Conservation (phyloP, 768 basidiomycete genomes). For the Phaeotremella skinneri region DNA sequence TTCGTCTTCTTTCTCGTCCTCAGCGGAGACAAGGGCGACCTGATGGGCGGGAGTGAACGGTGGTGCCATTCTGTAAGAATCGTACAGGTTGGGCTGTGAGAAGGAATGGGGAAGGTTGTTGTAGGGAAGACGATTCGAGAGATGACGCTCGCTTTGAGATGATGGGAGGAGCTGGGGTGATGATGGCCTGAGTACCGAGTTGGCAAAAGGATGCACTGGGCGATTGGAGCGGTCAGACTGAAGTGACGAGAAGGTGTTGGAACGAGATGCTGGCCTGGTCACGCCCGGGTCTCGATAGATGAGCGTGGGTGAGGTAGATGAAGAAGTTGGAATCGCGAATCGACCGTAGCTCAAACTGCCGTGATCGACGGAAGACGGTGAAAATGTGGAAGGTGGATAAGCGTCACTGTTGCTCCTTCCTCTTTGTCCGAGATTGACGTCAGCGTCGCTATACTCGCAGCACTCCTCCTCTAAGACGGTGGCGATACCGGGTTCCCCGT, state of each 20-base stretch:
- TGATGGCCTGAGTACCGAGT: conserved; percentile 29
- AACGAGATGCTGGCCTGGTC: conserved; percentile 7
- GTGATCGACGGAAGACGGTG: background rate
- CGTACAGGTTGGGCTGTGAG: conserved; percentile 32
- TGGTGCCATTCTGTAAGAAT: conserved; percentile 18
- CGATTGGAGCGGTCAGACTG: conserved; percentile 20
- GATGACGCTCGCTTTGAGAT: conserved; percentile 12
- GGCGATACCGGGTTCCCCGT: conserved; percentile 38
- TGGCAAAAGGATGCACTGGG: conserved; percentile 41
- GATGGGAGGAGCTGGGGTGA: conserved; percentile 23
- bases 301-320: conserved; percentile 17
- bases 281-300: conserved; percentile 15
- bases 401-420: background rate
- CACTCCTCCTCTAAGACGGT: conserved; percentile 44
- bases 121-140: conserved; percentile 5
- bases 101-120: conserved; percentile 10
- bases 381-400: background rate
- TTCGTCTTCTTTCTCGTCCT: conserved; percentile 59
- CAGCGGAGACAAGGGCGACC: conserved; percentile 36
- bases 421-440: conserved; percentile 10
- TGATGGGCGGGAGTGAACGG: conserved; percentile 26
- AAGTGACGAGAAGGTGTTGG: conserved; percentile 15
- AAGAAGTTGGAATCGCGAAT: conserved; percentile 4
- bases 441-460: conserved; percentile 4
- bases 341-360: background rate